phyloP scores from a whole-genome alignment of 352 stramenopile species.

The Pythium aquatile region DNA sequence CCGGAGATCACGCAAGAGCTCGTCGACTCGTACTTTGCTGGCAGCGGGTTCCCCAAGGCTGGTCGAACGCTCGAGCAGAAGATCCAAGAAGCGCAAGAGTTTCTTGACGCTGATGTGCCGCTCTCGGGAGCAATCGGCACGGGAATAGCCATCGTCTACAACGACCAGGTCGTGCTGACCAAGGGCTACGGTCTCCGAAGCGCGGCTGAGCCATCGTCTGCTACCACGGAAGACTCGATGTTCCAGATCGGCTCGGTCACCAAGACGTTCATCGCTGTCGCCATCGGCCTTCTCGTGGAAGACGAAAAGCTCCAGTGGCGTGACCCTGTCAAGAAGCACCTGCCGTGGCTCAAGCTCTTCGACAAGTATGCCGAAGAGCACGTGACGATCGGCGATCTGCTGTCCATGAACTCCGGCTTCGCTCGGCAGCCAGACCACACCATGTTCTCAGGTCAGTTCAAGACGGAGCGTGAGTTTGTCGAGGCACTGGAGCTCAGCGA shows the following conservation, averaged over 20 bases:
- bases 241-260: conserved; percentile 73
- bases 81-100: conserved; percentile 39
- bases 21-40: conserved; percentile 34
- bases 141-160: conserved; percentile 47
- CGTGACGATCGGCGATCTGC: conserved; percentile 51
- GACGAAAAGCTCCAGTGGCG: conserved; percentile 52
- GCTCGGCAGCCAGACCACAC: conserved; percentile 31
- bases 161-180: conserved; percentile 35
- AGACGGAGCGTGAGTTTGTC: conserved; percentile 34
- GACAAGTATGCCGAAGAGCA: conserved; percentile 62
- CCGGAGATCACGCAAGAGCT: conserved; percentile 27
- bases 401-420: conserved; percentile 67
- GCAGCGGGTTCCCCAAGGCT: conserved; percentile 35
- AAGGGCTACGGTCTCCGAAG: conserved; percentile 15
- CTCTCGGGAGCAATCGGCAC: conserved; percentile 37
- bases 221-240: conserved; percentile 38
- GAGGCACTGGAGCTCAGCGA: conserved; percentile 36
- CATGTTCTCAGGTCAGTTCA: conserved; percentile 35
- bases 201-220: conserved; percentile 32
- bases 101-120: conserved; percentile 42
- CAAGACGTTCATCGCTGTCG: conserved; percentile 59
- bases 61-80: conserved; percentile 43
- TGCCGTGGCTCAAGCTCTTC: conserved; percentile 47
- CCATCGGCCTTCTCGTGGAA: conserved; percentile 36
- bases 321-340: conserved; percentile 57